Evolutionary conservation across 192 early-diverging fungal species (phyloP), one percentile per base, ranked within the genome.

Genomic region (Phlyctochytrium arcticum): DNA sequence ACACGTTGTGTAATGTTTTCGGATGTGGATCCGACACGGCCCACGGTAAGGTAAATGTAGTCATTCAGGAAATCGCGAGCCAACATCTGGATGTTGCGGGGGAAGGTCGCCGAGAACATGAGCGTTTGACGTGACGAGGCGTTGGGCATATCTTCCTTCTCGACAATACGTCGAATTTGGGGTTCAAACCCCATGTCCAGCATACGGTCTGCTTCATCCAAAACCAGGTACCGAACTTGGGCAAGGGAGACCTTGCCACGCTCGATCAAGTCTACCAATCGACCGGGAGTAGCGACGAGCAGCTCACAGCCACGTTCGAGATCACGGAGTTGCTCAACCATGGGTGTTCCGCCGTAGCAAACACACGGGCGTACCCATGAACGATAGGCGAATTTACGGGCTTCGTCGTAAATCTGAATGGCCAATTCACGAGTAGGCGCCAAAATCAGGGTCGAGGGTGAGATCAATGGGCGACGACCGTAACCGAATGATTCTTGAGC

Each of bases 101-200:
- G 97, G 75, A 96, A 94, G 10, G 97, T 99, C 27, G 97, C 97
- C 30, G 97, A 99, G 72, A 98, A 99, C 49, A 99, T 82, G 89
- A 95, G 88, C 35, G 93, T 90, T 72, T 99, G 97, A 57, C 94
- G 94, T 93, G 88, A 53, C 87, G 84, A 32, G 55, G 87, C 90
- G 83, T 29, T 85, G 86, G 10, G 91, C 92, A 57, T 87, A 86
- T 53, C 90, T n/a, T 17, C 19, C 17, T 21, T 42, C 2, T 74
- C 7, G 15, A 98, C 86, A 60, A 99, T 98, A 70, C 90, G 89
- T 82, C 94, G 92, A 26, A 99, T 92, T 70, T 95, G 91, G 27
- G 91, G 92, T 69, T 96, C 95, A 68, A 99, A 99, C 17, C 95
- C 97, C 89, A 96, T 92, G 71, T 98, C 95, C 75, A 99, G 94